Evolutionary conservation across 31 red algal genomes (phyloP).

Genomic region (Porphyra umbilicalis): DNA sequence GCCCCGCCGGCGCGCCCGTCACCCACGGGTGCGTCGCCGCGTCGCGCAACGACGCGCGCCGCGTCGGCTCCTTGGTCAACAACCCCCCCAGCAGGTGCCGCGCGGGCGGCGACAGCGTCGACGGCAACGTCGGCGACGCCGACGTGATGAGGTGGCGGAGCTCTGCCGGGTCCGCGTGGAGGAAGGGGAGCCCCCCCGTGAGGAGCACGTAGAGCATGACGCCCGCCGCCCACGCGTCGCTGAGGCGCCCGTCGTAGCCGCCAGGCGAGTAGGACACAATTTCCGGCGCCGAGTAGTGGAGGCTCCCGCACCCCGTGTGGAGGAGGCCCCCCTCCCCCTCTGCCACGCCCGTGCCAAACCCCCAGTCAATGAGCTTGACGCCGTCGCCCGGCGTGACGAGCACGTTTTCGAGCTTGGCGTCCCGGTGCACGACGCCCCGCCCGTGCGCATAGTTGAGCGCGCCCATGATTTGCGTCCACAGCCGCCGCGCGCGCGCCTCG

Average conservation of each 20-base stretch:
- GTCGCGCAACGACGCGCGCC: background rate
- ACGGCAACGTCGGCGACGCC: background rate
- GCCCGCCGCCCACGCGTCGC: constrained; percentile 12
- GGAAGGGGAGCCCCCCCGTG: constrained; percentile 17
- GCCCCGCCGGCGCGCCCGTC: background rate
- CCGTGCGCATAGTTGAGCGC: constrained; percentile 39
- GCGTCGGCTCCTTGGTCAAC: constrained; percentile 5
- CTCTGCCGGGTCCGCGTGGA: constrained; percentile 1
- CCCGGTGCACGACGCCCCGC: constrained; percentile 23
- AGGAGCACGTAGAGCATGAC: constrained; percentile 23
- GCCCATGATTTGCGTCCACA: constrained; percentile 21
- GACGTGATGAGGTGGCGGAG: constrained; percentile 3
- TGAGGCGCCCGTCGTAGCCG: background rate
- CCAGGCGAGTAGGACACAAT: constrained; percentile 10
- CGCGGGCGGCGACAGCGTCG: background rate
- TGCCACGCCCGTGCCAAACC: constrained; percentile 25
- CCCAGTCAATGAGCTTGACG: constrained; percentile 41
- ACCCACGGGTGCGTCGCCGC: constrained; percentile 15
- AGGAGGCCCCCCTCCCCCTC: background rate
- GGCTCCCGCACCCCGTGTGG: constrained; percentile 23
- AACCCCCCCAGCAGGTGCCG: constrained; percentile 2
- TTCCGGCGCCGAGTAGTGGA: constrained; percentile 48
- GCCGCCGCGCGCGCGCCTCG: constrained; percentile 19
- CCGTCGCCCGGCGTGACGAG: constrained; percentile 18
- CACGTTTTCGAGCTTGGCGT: constrained; percentile 45